A percentile compares a stretch with the other conserved stretches of the same genome.
These are phyloP conservation scores for Apophysomyces variabilis DNA, from an alignment of 371 early-diverging fungal species.

Conservation along the genomic window DNA sequence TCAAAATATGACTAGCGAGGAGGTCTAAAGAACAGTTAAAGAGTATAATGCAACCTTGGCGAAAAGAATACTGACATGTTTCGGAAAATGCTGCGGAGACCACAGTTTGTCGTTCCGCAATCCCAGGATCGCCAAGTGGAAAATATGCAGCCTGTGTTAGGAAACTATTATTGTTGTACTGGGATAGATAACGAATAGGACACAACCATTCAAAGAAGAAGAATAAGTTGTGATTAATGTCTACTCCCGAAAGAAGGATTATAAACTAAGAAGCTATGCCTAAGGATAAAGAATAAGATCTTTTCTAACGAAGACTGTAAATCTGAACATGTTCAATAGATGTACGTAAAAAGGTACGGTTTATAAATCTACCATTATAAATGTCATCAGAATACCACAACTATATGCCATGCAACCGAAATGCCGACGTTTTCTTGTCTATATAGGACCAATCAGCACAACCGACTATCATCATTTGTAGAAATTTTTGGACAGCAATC, in stretches of 20 bases:
- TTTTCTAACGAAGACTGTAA: too few relatives aligned
- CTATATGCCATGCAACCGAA: not conserved
- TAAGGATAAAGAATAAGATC: too few relatives aligned
- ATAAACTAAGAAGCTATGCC: too few relatives aligned
- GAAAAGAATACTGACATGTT: not conserved
- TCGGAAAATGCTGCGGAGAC: not conserved
- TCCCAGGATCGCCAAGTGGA: not conserved
- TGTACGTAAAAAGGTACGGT: too few relatives aligned
- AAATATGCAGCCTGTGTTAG: not conserved
- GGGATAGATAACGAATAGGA: too few relatives aligned
- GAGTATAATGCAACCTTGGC: not conserved
- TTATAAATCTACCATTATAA: too few relatives aligned
- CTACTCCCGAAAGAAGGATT: too few relatives aligned
- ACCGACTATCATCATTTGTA: not conserved
- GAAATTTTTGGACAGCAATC: not conserved
- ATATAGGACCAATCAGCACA: not conserved
- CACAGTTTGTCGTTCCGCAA: not conserved
- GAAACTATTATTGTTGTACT: not conserved
- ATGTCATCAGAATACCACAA: not conserved
- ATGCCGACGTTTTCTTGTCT: not conserved
- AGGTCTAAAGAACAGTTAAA: not conserved
- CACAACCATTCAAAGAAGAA: too few relatives aligned
- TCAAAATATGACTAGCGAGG: not conserved
- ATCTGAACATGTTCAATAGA: too few relatives aligned
- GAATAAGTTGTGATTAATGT: too few relatives aligned